Base-by-base conservation (phyloP, 805 yeast species). In the Metschnikowia cubensis region DNA sequence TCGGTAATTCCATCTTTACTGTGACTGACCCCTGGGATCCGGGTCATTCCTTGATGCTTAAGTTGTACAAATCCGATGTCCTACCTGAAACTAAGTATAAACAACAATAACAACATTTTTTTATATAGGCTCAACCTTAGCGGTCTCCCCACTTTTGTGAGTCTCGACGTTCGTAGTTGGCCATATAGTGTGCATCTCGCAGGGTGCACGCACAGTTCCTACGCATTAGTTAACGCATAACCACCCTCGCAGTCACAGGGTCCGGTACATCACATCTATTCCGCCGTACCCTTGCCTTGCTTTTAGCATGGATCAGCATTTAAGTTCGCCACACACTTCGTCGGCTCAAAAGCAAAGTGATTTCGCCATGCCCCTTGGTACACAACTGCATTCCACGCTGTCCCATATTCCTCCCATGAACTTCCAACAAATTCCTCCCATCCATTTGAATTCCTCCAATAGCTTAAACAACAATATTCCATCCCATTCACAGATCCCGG, bases 281-380 rank as follows among this genome's bases (percentile, higher is more conserved):
- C 18, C 34, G 20, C 34, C 25, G 20, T 33, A 20, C 21, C 21
- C 13, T 15, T 33, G 18, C 37, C 37, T 20, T 32, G 35, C 37
- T 42, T 33, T n/a, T 21, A 42, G 45, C 31, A 42, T 42, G 45
- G 45, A 42, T 18, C 45, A 17, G 22, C 45, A 42, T 33, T 21
- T 32, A 20, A 32, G 14, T 4, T 34, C 45, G 45, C 45, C 45
- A 21, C n/a, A 18, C 44, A 17, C 7, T n/a, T 33, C 37, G 8
- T n/a, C 36, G 34, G 42, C 34, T 6, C 42, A 25, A 18, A 42
- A 25, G 18, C 25, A 10, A 15, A n/a, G 20, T 20, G 45, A 42
- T 17, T 32, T 13, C 34, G 5, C 37, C 11, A n/a, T 34, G 14
- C 37, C 36, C 11, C 31, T n/a, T 13, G 33, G 44, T 18, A 33